A percentile compares a stretch with the other conserved stretches of the same genome.
phyloP scores from a whole-genome alignment of 225 moss, liverwort and hornwort genomes.

The Neckera pumila region DNA sequence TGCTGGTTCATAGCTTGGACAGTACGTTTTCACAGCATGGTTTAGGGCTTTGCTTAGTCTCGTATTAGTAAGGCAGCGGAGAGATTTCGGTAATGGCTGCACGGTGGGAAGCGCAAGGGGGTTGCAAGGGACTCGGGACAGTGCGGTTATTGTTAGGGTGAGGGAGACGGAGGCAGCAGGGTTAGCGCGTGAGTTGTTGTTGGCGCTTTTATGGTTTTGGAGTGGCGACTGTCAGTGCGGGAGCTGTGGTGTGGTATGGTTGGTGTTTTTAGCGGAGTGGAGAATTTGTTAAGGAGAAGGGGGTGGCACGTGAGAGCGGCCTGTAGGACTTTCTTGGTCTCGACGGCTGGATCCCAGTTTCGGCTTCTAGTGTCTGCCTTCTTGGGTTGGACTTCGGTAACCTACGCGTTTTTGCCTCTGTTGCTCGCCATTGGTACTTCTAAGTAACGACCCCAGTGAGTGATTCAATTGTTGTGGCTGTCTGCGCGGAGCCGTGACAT shows the following conservation, averaged over 20 bases:
- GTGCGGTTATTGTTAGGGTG: background rate
- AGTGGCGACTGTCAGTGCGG: background rate
- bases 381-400: background rate
- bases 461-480: background rate
- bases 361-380: background rate
- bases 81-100: background rate
- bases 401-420: background rate
- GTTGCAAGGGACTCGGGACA: background rate
- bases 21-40: background rate
- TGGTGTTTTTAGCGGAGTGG: background rate
- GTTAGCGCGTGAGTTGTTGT: background rate
- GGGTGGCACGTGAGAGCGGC: background rate
- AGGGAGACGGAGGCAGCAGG: background rate
- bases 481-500: background rate
- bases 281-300: background rate
- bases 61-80: background rate
- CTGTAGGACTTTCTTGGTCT: background rate
- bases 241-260: background rate
- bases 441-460: background rate
- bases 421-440: background rate
- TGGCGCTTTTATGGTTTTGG: background rate
- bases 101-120: background rate
- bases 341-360: background rate
- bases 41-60: background rate
- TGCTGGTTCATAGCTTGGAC: background rate